A percentile compares a stretch with the other conserved stretches of the same genome.
phyloP scores from a whole-genome alignment of 441 rosid genomes.

The Croton setiger region DNA sequence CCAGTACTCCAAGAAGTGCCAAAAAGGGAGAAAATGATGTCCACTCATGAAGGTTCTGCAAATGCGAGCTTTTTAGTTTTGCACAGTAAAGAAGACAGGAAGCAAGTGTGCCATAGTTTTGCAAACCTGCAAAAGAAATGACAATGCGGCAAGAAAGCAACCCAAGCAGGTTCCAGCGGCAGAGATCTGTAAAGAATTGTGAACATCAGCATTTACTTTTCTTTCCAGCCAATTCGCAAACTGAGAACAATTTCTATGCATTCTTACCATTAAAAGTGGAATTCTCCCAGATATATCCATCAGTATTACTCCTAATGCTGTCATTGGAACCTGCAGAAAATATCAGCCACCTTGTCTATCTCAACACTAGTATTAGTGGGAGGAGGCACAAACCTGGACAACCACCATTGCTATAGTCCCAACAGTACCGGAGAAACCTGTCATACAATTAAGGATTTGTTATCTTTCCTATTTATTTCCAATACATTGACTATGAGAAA shows the following conservation, averaged over 20 bases:
- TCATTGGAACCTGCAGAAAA: constrained; percentile 67
- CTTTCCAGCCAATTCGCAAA: background rate
- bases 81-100: background rate
- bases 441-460: constrained; percentile 11
- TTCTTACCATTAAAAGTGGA: constrained; percentile 63
- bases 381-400: constrained; percentile 49
- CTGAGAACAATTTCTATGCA: background rate
- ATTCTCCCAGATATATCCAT: constrained; percentile 74
- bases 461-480: background rate
- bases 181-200: constrained; percentile 45
- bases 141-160: constrained; percentile 51
- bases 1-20: constrained; percentile 68
- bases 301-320: constrained; percentile 51
- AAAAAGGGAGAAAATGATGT: constrained; percentile 36
- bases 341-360: background rate
- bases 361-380: background rate
- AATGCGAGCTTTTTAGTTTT: constrained; percentile 1
- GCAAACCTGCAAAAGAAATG: constrained; percentile 54
- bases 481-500: background rate
- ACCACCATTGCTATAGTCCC: constrained; percentile 67
- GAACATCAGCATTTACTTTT: background rate
- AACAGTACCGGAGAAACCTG: constrained; percentile 60
- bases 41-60: constrained; percentile 43
- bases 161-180: constrained; percentile 76
- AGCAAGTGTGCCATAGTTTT: background rate